Evolutionary conservation across 495 filamentous ascomycete species (phyloP).

Genomic region (Chaetomidium leptoderma): DNA sequence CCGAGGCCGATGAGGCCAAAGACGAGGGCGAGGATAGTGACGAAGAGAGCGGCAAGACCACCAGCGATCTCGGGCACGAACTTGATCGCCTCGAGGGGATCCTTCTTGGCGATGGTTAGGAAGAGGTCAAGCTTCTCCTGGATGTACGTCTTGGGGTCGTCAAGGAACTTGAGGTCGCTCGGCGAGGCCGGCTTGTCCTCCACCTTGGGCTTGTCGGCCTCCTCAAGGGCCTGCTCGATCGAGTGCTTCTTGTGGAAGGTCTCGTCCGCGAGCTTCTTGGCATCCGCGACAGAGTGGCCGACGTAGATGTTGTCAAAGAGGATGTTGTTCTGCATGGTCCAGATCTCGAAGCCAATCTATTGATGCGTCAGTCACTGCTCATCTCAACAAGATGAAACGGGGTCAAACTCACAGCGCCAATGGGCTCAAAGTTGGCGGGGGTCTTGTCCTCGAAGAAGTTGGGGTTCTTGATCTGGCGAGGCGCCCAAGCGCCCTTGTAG

Average conservation of each 20-base stretch:
- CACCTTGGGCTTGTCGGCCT: slow-evolving; percentile 74
- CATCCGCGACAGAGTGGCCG: slow-evolving; percentile 93
- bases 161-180: slow-evolving; percentile 78
- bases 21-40: slow-evolving; percentile 65
- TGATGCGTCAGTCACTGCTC: slow-evolving; percentile 9
- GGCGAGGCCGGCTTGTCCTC: slow-evolving; percentile 61
- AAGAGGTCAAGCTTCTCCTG: slow-evolving; percentile 90
- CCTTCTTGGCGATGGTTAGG: slow-evolving; percentile 74
- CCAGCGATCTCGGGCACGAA: slow-evolving; percentile 88
- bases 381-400: not conserved
- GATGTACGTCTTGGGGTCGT: slow-evolving; percentile 85
- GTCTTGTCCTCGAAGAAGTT: slow-evolving; percentile 97
- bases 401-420: slow-evolving; percentile 80
- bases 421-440: slow-evolving; percentile 93
- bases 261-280: slow-evolving; percentile 82
- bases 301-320: slow-evolving; percentile 99
- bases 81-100: slow-evolving; percentile 87
- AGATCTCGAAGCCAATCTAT: slow-evolving; percentile 90
- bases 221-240: slow-evolving; percentile 78
- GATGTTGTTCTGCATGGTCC: slow-evolving; percentile 99
- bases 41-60: slow-evolving; percentile 62
- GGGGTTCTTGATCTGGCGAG: slow-evolving; percentile 95
- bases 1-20: slow-evolving; percentile 48
- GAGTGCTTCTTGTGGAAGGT: slow-evolving; percentile 90
- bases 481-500: slow-evolving; percentile 95